Evolutionary conservation across 2,329 filamentous ascomycete species (phyloP), one percentile per base, ranked within the genome.

Genomic region (Leptographium lundbergii): DNA sequence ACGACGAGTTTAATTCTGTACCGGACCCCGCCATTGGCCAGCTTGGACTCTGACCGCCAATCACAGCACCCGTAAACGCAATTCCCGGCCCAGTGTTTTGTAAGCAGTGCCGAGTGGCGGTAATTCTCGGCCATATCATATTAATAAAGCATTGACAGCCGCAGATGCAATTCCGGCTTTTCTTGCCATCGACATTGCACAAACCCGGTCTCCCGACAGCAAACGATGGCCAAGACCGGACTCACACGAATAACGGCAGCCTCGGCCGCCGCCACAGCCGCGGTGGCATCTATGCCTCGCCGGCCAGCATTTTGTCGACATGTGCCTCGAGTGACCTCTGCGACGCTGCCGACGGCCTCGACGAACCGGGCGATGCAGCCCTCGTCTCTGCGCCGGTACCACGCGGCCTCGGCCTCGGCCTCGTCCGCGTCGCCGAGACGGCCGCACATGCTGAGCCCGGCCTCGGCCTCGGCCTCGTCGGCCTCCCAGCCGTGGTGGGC

Each of bases 201-300:
- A 14, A 13, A 9, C 9, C 27, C 34, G 27, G 6, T 22, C 14
- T 22, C 52, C 29, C 54, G 34, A 60, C 51, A 56, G 19, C 54
- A 56, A 57, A 36, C 39, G n/a, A 71, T 69, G 68, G 61, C 66
- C 24, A 60, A 65, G 56, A 65, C 58, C 27, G 68, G 63, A 36
- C 47, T 67, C 9, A 47, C 63, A 27, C 62, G 60, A 29, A 57
- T 61, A 48, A 59, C 62, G 6, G 60, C 65, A n/a, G 57, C 58
- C n/a, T 51, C 60, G 39, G 56, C 62, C 14, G 58, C 63, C 34
- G 62, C 61, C 36, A 32, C 60, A 19, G 54, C 62, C 14, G 47
- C 61, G 25, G 59, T 62, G 25, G 60, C 61, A 1, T 55, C 45
- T 6, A 22, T 17, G 57, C 24, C 42, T n/a, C 29, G 61, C 32